Conservation (phyloP, 768 basidiomycete genomes). For the Trametopsis cervina region DNA sequence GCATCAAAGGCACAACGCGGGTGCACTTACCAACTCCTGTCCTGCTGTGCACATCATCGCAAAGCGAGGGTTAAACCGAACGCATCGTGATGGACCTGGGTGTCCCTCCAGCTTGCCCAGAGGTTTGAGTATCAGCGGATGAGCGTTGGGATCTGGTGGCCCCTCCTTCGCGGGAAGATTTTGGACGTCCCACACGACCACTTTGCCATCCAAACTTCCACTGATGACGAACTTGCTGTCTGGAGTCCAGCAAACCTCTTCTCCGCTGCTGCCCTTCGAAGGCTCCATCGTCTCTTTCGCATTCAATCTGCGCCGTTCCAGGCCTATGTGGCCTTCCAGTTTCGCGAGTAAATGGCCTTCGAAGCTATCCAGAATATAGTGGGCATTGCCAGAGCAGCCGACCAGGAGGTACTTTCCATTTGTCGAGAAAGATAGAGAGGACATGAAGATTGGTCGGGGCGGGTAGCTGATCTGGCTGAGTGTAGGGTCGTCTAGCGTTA, state of each 20-base stretch:
- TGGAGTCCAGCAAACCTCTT: constrained; percentile 92
- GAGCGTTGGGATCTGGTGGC: constrained; percentile 45
- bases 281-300: constrained; percentile 55
- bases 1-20: constrained; percentile 3
- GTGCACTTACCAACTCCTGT: constrained; percentile 60
- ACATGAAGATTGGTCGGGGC: constrained; percentile 84
- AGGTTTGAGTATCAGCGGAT: constrained; percentile 47
- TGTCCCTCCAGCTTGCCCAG: constrained; percentile 63
- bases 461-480: constrained; percentile 72
- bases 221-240: constrained; percentile 88
- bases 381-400: constrained; percentile 87
- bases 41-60: constrained; percentile 88
- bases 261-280: constrained; percentile 76
- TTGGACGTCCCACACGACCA: constrained; percentile 85
- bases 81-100: constrained; percentile 76
- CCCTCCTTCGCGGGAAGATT: constrained; percentile 47
- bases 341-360: constrained; percentile 79
- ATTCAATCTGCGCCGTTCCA: constrained; percentile 59
- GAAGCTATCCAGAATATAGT: constrained; percentile 91
- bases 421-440: constrained; percentile 83
- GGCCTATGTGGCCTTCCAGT: constrained; percentile 75
- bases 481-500: constrained; percentile 77
- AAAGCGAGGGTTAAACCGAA: constrained; percentile 83
- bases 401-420: constrained; percentile 88
- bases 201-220: constrained; percentile 78